Evolutionary conservation across 495 filamentous ascomycete genomes (phyloP).

Genomic region (Tuber borchii): DNA sequence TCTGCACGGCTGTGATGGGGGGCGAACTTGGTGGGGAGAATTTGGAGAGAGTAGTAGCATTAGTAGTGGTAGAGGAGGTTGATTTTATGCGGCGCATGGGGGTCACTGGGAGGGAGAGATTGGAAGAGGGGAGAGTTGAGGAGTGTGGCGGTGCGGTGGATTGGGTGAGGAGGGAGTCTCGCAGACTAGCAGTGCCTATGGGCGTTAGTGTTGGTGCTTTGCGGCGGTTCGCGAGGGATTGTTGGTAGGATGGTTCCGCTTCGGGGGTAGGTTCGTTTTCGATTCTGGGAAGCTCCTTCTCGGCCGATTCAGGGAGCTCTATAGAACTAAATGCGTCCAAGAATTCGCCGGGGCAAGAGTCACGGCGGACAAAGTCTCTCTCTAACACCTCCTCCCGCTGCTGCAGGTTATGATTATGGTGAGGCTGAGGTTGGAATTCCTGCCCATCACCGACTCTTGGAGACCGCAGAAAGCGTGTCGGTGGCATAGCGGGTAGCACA

Average conservation of each 20-base stretch:
- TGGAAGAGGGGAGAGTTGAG: neutral
- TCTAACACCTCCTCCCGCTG: neutral
- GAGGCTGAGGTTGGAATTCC: slow-evolving; percentile 9
- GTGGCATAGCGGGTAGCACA: slow-evolving; percentile 34
- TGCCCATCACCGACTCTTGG: neutral
- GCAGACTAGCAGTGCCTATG: slow-evolving; percentile 24
- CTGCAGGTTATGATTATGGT: slow-evolving; percentile 5
- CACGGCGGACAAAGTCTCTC: slow-evolving; percentile 22
- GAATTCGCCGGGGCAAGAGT: slow-evolving; percentile 34
- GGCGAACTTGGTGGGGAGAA: neutral
- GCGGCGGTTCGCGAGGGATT: slow-evolving; percentile 28
- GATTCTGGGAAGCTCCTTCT: neutral
- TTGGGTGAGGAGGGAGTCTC: slow-evolving; percentile 10
- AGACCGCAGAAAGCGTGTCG: slow-evolving; percentile 22
- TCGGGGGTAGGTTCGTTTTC: neutral
- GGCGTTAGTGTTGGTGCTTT: slow-evolving; percentile 25
- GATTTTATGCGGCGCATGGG: slow-evolving; percentile 35
- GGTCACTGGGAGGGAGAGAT: slow-evolving; percentile 22
- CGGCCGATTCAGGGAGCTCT: slow-evolving; percentile 25
- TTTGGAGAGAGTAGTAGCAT: neutral
- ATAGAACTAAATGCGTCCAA: slow-evolving; percentile 34
- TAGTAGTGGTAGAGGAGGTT: slow-evolving; percentile 4
- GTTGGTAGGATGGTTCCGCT: slow-evolving; percentile 10
- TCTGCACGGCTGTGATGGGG: neutral
- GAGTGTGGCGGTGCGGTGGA: neutral